Evolutionary conservation across 495 filamentous ascomycete species (phyloP), one percentile per base, ranked within the genome.

Genomic region (Aspergillus biplanus): DNA sequence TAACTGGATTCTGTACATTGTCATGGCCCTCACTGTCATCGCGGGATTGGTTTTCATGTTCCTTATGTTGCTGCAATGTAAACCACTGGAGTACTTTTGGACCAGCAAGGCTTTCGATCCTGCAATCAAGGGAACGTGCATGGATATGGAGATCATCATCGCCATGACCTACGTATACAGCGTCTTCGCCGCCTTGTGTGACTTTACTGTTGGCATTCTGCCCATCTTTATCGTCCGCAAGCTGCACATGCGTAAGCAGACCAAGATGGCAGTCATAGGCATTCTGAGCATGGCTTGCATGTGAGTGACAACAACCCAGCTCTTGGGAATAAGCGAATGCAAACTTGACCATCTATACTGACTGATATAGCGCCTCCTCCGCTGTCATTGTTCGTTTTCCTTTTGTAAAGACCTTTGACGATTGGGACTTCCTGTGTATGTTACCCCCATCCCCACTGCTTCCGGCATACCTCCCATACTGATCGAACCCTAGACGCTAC

Each of bases 281-380:
- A 78, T 79, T 68, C 50, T 79, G 52, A 72, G 76, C 54, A 79
- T 79, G 76, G 76, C 75, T 59, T 79, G 78, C 76, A 64, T 80
- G 74, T 79, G 68, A 8, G 76, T 78, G 13, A 27, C 21, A 27
- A 2, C 21, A 27, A 27, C 21, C 21, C 21, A 27, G 2, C 21
- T 27, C 21, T 27, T 27, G 2, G 21, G 21, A 27, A 27, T 27
- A 27, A 27, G 21, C 21, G 21, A 27, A 27, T 27, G 21, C 21
- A 27, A 27, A 27, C 2, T 27, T 27, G 21, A 27, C 21, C 21
- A 27, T 27, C 21, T 2, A 27, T 27, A 27, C 21, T 27, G 21
- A 27, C 21, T 13, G 37, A 33, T 1, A 15, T 8, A 79, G 77
- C 65, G 77, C 77, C 47, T 79, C 76, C 12, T 69, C 70, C 5